Evolutionary conservation across 2,329 filamentous ascomycete genomes (phyloP), one percentile per base, ranked within the genome.

Genomic region (Didymella exigua): DNA sequence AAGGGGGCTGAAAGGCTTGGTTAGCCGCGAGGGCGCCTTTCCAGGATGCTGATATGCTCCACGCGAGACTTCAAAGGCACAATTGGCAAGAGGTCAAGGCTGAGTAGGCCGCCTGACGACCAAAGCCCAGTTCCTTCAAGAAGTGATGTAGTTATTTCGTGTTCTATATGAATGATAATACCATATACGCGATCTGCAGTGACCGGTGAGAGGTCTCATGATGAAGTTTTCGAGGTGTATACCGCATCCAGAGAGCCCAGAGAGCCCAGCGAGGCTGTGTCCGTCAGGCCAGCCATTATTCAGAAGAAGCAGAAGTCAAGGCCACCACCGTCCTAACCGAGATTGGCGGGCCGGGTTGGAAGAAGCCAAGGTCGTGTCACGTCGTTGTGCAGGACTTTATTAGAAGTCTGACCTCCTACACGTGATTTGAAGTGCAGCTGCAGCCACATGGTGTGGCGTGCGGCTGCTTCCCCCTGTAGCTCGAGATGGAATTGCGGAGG

Each of bases 11-110:
- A 29, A 6, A 57, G 49, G 52, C 53, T 58, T 11, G 63, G 61
- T 59, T 66, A 66, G 63, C 21, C 44, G 33, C 18, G 27, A 18
- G 30, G 58, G 56, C 55, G 45, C 42, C 53, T 48, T 57, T 14
- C 16, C n/a, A 7, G 4, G 23, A 14, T 14, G 31, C 21, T 37
- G 2, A 46, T 18, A 42, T 41, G 52, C 10, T 47, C 19, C 18
- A 42, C 24, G 19, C 24, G 18, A 47, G 26, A 11, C 21, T 23
- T 19, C 29, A 40, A 4, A 27, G 16, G n/a, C 27, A 23, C 18
- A 36, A 26, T 16, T 19, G 26, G 10, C 7, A 11, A 10, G n/a
- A 18, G 23, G 5, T 10, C n/a, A 45, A 44, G 30, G 40, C 45
- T 54, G 41, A 26, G 27, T 23, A 45, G 46, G 40, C 18, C 41